Evolutionary conservation across 140 eudicot genomes (phyloP).

Genomic region (Senecio squalidus): DNA sequence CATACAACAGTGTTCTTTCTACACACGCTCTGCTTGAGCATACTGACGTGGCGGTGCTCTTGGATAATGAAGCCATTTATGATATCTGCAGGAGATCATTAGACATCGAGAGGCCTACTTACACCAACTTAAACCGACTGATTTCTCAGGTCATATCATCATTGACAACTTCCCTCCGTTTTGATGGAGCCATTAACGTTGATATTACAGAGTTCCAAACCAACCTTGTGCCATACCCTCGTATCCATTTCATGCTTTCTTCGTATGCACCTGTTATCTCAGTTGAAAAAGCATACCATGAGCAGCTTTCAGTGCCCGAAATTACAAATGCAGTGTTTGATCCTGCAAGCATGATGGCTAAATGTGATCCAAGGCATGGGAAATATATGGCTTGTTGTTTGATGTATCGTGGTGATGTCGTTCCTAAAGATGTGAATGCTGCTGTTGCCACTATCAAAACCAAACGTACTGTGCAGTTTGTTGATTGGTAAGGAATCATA

Average conservation of each 20-base stretch:
- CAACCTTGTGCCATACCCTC: slow-evolving; percentile 13
- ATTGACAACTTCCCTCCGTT: slow-evolving; percentile 8
- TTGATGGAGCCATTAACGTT: slow-evolving; percentile 12
- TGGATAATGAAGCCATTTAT: slow-evolving; percentile 9
- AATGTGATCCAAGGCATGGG: slow-evolving; percentile 64
- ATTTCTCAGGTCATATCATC: slow-evolving; percentile 12
- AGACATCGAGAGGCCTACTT: slow-evolving; percentile 8
- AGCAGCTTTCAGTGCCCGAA: slow-evolving; percentile 18
- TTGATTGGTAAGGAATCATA: slow-evolving; percentile 41
- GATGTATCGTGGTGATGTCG: slow-evolving; percentile 71
- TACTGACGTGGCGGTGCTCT: slow-evolving; percentile 6
- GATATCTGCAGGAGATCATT: slow-evolving; percentile 13
- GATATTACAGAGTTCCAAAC: slow-evolving; percentile 12
- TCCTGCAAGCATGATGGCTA: slow-evolving; percentile 70
- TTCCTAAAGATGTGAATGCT: slow-evolving; percentile 68
- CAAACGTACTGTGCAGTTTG: slow-evolving; percentile 58
- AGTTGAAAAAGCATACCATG: slow-evolving; percentile 36
- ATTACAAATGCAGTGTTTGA: slow-evolving; percentile 56
- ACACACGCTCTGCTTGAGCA: slow-evolving; percentile 9
- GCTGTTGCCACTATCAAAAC: slow-evolving; percentile 56
- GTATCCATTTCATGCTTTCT: slow-evolving; percentile 12
- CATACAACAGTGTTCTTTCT: slow-evolving; percentile 14
- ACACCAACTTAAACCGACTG: slow-evolving; percentile 2
- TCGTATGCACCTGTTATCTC: slow-evolving; percentile 10
- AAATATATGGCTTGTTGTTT: slow-evolving; percentile 69